A percentile compares a stretch with the other conserved stretches of the same genome.
phyloP scores from a whole-genome alignment of 768 basidiomycete genomes.

The Rhizopogon vinicolor region DNA sequence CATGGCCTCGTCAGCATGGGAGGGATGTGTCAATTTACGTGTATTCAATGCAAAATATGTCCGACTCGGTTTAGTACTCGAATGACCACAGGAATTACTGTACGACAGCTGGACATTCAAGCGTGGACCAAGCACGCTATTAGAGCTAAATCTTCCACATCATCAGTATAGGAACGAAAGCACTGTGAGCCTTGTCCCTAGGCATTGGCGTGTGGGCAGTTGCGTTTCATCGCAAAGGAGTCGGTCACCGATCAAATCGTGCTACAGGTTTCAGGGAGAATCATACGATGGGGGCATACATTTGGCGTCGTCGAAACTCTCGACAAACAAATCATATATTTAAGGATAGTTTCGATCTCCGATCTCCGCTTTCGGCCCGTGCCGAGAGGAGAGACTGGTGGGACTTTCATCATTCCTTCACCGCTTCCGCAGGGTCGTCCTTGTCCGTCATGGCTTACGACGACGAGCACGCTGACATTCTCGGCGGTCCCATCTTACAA shows the following conservation, averaged over 20 bases:
- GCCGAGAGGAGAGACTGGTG: slow-evolving; percentile 9
- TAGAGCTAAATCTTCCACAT: slow-evolving; percentile 55
- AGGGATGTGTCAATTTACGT: background rate
- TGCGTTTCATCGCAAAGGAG: too few species aligned
- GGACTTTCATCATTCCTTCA: slow-evolving; percentile 14
- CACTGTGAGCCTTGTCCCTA: slow-evolving; percentile 69
- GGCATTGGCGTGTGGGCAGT: slow-evolving; percentile 63
- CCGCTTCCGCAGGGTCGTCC: slow-evolving; percentile 12
- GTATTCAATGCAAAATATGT: slow-evolving; percentile 25
- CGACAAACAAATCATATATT: background rate
- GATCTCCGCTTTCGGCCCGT: slow-evolving; percentile 10
- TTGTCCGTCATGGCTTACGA: slow-evolving; percentile 42
- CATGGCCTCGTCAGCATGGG: too few species aligned
- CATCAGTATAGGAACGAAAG: slow-evolving; percentile 78
- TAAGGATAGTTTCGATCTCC: slow-evolving; percentile 13
- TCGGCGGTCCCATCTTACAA: slow-evolving; percentile 52
- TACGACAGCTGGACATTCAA: slow-evolving; percentile 55
- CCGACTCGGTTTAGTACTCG: slow-evolving; percentile 73
- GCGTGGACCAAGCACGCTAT: slow-evolving; percentile 61
- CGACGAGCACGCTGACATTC: slow-evolving; percentile 67
- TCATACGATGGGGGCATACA: too few species aligned
- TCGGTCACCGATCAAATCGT: too few species aligned
- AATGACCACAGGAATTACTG: slow-evolving; percentile 48
- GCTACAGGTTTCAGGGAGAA: too few species aligned
- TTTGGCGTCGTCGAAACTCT: background rate